These are phyloP conservation scores for Termitomyces sp. DNA, from an alignment of 768 basidiomycete species.

Conservation along the genomic window DNA sequence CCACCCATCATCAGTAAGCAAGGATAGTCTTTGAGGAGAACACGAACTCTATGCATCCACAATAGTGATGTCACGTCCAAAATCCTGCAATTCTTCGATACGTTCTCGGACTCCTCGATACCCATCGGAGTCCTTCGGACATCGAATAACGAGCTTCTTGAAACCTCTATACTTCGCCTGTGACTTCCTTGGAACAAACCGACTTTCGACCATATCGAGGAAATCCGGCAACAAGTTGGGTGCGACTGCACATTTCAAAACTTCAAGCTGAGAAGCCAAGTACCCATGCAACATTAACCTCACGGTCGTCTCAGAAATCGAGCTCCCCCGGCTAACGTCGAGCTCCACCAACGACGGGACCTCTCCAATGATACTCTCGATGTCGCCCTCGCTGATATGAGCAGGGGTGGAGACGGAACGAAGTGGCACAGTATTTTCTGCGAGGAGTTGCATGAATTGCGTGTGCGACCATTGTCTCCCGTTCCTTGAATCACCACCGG, in stretches of 20 bases:
- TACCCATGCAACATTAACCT: constrained; percentile 6
- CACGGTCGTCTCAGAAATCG: constrained; percentile 7
- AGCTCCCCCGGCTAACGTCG: constrained; percentile 4
- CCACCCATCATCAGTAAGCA: neutral
- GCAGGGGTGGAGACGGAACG: neutral
- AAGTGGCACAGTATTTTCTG: neutral
- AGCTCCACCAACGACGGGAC: constrained; percentile 6
- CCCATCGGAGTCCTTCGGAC: neutral
- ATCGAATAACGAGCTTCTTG: constrained; percentile 5
- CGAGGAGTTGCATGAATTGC: constrained; percentile 1
- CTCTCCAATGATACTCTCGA: constrained; percentile 9
- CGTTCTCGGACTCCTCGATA: constrained; percentile 2
- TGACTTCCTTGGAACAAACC: constrained; percentile 3
- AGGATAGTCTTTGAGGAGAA: neutral
- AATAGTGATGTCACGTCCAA: constrained; percentile 3
- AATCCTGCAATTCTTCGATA: neutral
- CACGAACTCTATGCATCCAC: neutral
- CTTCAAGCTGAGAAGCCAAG: constrained; percentile 2
- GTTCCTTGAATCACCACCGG: neutral
- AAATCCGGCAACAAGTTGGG: constrained; percentile 3
- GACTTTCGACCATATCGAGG: constrained; percentile 12
- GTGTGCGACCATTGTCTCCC: constrained; percentile 3
- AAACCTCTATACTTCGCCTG: constrained; percentile 7
- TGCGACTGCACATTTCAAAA: constrained; percentile 6
- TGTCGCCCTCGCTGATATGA: constrained; percentile 2